Percentiles rank a stretch among this genome's conserved stretches.
Evolutionary conservation across 2,329 filamentous ascomycete genomes (phyloP).

Genomic region (Nannizziopsis barbatae): DNA sequence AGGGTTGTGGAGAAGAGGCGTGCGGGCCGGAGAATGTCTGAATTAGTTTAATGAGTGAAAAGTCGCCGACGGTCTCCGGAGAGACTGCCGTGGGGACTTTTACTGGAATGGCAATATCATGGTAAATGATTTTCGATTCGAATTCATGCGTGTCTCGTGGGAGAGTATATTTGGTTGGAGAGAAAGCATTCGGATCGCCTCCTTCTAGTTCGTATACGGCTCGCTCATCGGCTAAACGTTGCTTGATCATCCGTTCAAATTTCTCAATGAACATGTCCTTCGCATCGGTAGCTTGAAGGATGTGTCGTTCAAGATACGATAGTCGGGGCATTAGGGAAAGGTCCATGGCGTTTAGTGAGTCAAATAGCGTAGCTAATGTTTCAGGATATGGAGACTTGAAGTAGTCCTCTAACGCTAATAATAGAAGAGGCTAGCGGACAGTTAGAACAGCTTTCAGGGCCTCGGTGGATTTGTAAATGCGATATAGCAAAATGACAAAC

Average conservation of each 20-base stretch:
- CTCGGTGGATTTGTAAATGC: not conserved
- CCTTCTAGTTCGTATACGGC: conserved; percentile 19
- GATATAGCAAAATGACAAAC: conserved; percentile 23
- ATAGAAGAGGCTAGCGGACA: conserved; percentile 58
- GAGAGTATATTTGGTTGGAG: conserved; percentile 58
- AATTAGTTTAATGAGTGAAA: conserved; percentile 92
- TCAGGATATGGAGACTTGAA: conserved; percentile 84
- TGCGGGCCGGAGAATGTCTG: conserved; percentile 84
- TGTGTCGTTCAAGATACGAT: conserved; percentile 69
- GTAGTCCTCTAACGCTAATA: conserved; percentile 90
- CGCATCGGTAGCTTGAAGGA: conserved; percentile 81
- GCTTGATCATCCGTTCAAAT: conserved; percentile 87
- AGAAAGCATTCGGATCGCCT: conserved; percentile 46
- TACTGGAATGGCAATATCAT: conserved; percentile 90
- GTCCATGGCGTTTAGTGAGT: conserved; percentile 94
- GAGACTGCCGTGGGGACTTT: conserved; percentile 90
- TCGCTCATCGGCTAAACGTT: conserved; percentile 58
- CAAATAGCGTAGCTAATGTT: conserved; percentile 76
- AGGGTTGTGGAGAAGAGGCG: conserved; percentile 70
- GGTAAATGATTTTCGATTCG: conserved; percentile 89
- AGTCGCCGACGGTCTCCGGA: conserved; percentile 93
- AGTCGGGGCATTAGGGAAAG: conserved; percentile 82
- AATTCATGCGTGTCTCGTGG: conserved; percentile 96
- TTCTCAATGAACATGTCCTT: conserved; percentile 97
- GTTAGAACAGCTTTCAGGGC: conserved; percentile 2